phyloP scores from a whole-genome alignment of 1,284 basidiomycete genomes.

The Tilletia caries region DNA sequence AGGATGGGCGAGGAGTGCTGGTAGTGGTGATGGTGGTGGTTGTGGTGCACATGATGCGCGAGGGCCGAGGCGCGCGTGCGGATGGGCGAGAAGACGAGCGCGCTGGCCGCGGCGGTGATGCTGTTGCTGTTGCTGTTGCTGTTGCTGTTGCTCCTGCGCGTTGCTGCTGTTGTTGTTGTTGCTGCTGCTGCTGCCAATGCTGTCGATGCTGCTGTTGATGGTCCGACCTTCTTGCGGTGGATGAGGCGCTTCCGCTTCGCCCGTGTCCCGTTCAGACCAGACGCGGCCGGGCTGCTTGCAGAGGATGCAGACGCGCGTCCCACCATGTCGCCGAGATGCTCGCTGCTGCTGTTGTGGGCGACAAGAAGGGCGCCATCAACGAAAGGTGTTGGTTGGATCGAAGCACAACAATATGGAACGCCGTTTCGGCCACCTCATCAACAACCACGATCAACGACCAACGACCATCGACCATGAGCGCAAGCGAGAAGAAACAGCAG shows the following conservation, averaged over 20 bases:
- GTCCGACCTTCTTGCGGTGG: not conserved
- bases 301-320: too few species aligned
- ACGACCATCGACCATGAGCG: too few species aligned
- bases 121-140: not conserved
- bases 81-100: slow-evolving; percentile 4
- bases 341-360: too few species aligned
- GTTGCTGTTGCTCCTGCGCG: not conserved
- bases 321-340: too few species aligned
- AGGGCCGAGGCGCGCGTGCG: slow-evolving; percentile 2
- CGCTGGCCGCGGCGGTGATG: not conserved
- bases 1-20: not conserved
- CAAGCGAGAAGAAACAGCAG: too few species aligned
- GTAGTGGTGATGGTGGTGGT: not conserved
- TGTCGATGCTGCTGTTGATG: not conserved
- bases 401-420: too few species aligned
- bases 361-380: too few species aligned
- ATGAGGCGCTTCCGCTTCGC: slow-evolving; percentile 2
- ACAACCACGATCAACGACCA: too few species aligned
- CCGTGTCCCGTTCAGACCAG: not conserved
- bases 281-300: too few species aligned
- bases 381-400: too few species aligned
- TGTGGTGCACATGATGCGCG: not conserved
- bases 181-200: not conserved
- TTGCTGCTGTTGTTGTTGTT: not conserved
- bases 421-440: too few species aligned